Evolutionary conservation across 495 filamentous ascomycete genomes (phyloP), one percentile per base, ranked within the genome.

Genomic region (Aspergillus ostianus): DNA sequence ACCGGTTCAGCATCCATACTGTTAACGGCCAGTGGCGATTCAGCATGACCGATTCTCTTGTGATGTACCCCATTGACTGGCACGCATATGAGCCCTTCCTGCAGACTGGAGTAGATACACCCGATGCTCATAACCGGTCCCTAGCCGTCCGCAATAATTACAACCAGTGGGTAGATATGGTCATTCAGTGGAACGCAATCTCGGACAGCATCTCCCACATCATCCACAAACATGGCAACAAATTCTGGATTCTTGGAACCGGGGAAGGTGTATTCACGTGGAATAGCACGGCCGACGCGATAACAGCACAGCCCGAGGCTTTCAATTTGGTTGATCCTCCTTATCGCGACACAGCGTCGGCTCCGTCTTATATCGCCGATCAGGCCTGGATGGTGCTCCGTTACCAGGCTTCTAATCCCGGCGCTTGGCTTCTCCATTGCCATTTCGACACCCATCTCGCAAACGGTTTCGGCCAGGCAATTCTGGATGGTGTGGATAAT

Each of bases 181-280:
- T 85, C 44, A 64, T 83, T 50, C 64, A 73, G 26, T 67, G 77
- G 5, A 56, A 52, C 15, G 62, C 64, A n/a, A 51, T 65, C 18
- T 58, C 65, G 17, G 45, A 29, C 46, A 59, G 60, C 15, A 82
- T 60, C 71, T 76, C 2, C 68, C 76, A 10, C 84, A 85, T 55
- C 72, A 79, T 85, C 57, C 82, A 85, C 71, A 84, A 84, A 68
- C 81, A 85, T 66, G 72, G 72, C 54, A 82, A 76, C 68, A 81
- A 81, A 58, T 71, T 63, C 44, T 82, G 69, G 56, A 62, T 76
- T 27, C 76, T 84, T 49, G 82, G 82, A 6, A 36, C 53, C 10
- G 81, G 80, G 6, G 29, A 23, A 0, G 79, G 76, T 0, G 47
- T 18, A 3, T 84, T 75, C 58, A 78, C 69, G 18, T 82, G 71